Base-by-base conservation (phyloP, 352 stramenopile species). In the Globisporangium sylvaticum region DNA sequence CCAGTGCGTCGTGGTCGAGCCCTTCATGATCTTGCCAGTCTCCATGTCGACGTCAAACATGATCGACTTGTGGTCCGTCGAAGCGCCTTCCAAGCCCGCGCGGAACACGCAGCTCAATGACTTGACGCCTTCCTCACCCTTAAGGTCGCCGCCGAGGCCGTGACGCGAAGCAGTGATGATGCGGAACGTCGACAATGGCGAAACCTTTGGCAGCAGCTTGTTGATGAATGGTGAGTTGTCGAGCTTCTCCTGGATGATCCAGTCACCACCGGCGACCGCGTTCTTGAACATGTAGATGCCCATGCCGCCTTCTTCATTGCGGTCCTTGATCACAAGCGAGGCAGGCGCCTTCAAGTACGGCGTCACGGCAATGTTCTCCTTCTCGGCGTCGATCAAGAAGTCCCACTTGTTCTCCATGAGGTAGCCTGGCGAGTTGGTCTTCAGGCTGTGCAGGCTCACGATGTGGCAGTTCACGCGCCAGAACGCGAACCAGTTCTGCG, bases 401-500 rank as follows among this genome's bases (percentile, higher is more conserved):
- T 97, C 98, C 96, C 97, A 99, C 81, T 99, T 99, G 83, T 99
- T 98, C 79, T 99, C 96, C 92, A 98, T 98, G 58, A 87, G 69
- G 77, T 99, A 99, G 56, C 90, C 94, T 1, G 81, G 71, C 18
- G 91, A 96, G 71, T 96, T 81, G 44, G 91, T 98, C 66, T 98
- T 87, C 46, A 97, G 83, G 56, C 93, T 91, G 85, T 99, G 97
- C 66, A 97, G 84, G 69, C 92, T 97, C 62, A 97, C 94, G 54
- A 98, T 82, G 70, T 95, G 87, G 75, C 88, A 98, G 78, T 99
- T 99, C 39, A 99, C 70, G 48, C 97, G 86, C 97, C 97, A 99
- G 71, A 98, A 98, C 39, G 74, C 88, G 69, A 99, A 99, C 97
- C 97, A 99, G 82, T 99, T 97, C 73, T 98, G 88, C 60, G 85